A percentile compares a stretch with the other conserved stretches of the same genome.
Evolutionary conservation across 2,329 filamentous ascomycete species (phyloP).

Genomic region (Didymella keratinophila): DNA sequence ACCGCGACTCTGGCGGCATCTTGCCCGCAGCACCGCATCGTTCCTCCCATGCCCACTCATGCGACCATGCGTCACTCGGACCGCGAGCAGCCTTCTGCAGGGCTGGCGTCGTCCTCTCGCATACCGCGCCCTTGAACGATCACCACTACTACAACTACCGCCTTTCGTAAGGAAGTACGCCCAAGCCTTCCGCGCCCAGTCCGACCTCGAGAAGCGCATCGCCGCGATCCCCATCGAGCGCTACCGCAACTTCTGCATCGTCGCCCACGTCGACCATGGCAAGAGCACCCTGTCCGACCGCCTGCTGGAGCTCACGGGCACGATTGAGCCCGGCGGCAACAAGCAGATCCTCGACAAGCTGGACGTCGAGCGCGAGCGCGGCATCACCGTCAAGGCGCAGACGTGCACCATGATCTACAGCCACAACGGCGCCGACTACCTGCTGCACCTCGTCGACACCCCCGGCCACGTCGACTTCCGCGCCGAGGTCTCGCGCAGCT

Average conservation of each 20-base stretch:
- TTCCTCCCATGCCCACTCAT: constrained; percentile 52
- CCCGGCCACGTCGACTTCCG: constrained; percentile 98
- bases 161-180: constrained; percentile 39
- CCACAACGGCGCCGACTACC: constrained; percentile 80
- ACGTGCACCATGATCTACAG: constrained; percentile 98
- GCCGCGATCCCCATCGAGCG: constrained; percentile 78
- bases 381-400: constrained; percentile 98
- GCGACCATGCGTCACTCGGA: constrained; percentile 57
- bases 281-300: constrained; percentile 96
- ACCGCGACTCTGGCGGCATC: not conserved
- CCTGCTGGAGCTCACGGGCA: constrained; percentile 90
- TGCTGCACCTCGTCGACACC: constrained; percentile 94
- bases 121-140: constrained; percentile 34
- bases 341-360: constrained; percentile 98
- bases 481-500: constrained; percentile 93
- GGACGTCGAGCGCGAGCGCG: constrained; percentile 93
- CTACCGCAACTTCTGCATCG: constrained; percentile 96
- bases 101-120: constrained; percentile 35
- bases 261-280: constrained; percentile 98
- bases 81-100: constrained; percentile 53
- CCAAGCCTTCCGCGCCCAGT: constrained; percentile 49
- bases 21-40: constrained; percentile 9
- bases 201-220: constrained; percentile 71
- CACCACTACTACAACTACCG: constrained; percentile 8
- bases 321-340: constrained; percentile 83